phyloP scores from a whole-genome alignment of 208 protist species.

The Crithidia acanthocephali region DNA sequence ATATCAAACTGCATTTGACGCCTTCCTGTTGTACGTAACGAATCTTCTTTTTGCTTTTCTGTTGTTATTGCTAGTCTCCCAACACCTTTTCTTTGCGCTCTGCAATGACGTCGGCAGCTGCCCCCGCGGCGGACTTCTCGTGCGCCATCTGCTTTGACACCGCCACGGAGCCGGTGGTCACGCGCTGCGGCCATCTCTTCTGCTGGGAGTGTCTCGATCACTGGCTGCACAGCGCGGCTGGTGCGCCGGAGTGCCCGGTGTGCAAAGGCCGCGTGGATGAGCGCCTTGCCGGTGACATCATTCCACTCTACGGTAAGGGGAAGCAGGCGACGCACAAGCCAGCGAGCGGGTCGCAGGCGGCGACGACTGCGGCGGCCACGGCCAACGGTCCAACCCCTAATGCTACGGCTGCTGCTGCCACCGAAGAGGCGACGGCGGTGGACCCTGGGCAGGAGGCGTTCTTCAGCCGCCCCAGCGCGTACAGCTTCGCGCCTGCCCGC shows the following conservation, averaged over 20 bases:
- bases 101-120: slow-evolving; percentile 19
- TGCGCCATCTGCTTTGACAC: slow-evolving; percentile 85
- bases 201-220: slow-evolving; percentile 84
- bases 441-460: slow-evolving; percentile 23
- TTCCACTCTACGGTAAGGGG: slow-evolving; percentile 81
- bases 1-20: no score
- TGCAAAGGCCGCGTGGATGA: slow-evolving; percentile 81
- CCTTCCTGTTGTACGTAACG: not conserved
- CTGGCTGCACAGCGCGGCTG: slow-evolving; percentile 64
- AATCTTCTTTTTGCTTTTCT: slow-evolving; percentile 1
- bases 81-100: not conserved
- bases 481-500: slow-evolving; percentile 26
- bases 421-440: not conserved
- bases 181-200: slow-evolving; percentile 87
- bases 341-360: not conserved
- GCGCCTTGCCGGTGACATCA: slow-evolving; percentile 64
- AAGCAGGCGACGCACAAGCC: slow-evolving; percentile 14
- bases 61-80: slow-evolving; percentile 13
- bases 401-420: not conserved
- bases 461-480: slow-evolving; percentile 31
- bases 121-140: slow-evolving; percentile 58
- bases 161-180: slow-evolving; percentile 78
- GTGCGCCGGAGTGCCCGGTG: slow-evolving; percentile 65
- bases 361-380: slow-evolving; percentile 2
- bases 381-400: not conserved